Conservation (phyloP, 73 alveolate genomes). For the Tetrahymena borealis region DNA sequence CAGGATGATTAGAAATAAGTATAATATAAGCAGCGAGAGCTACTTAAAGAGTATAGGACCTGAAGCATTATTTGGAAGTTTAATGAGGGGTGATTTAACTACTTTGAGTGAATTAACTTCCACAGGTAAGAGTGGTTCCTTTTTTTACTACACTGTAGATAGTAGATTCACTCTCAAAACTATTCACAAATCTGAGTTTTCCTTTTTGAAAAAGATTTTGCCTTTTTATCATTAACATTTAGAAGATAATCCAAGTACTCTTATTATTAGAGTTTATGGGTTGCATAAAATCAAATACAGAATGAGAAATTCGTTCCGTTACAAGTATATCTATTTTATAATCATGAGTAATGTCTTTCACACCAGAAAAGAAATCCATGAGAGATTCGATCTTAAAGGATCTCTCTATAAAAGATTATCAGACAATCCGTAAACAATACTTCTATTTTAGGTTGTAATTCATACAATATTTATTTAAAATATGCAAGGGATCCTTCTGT, state of each 20-base stretch:
- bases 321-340: conserved; percentile 45
- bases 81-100: conserved; percentile 42
- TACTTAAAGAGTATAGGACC: conserved; percentile 73
- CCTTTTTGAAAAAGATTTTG: conserved; percentile 75
- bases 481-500: conserved; percentile 57
- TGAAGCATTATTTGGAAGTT: conserved; percentile 40
- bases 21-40: conserved; percentile 49
- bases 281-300: conserved; percentile 34
- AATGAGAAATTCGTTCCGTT: neutral
- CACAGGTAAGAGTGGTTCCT: conserved; percentile 95
- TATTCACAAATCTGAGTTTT: conserved; percentile 76
- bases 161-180: conserved; percentile 92
- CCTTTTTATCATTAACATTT: conserved; percentile 74
- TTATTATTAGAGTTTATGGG: conserved; percentile 55
- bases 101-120: conserved; percentile 44
- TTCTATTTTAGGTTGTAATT: neutral
- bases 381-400: conserved; percentile 79
- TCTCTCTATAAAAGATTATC: conserved; percentile 67
- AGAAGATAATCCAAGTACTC: conserved; percentile 73
- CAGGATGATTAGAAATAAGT: conserved; percentile 66
- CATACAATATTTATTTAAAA: neutral
- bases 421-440: conserved; percentile 7
- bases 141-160: conserved; percentile 97
- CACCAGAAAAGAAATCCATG: conserved; percentile 54
- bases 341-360: conserved; percentile 70